Conservation (phyloP, 306 rosid genomes). For the Cucumis melo region DNA sequence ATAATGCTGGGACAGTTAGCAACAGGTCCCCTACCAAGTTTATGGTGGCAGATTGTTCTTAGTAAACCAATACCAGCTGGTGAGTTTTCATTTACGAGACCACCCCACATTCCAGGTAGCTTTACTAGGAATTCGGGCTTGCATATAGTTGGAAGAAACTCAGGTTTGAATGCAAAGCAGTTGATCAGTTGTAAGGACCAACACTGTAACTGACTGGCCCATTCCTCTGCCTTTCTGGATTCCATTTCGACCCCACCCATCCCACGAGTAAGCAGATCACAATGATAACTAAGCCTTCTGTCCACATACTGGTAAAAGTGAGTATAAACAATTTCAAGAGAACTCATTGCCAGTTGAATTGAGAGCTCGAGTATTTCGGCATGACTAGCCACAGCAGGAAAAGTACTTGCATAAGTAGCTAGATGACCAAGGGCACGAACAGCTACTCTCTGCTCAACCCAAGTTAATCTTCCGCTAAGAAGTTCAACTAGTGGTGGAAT, state of each 20-base stretch:
- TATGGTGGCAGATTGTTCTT: slow-evolving; percentile 92
- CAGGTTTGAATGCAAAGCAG: slow-evolving; percentile 92
- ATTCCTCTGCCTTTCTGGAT: slow-evolving; percentile 97
- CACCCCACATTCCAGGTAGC: slow-evolving; percentile 99
- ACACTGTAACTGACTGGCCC: slow-evolving; percentile 99
- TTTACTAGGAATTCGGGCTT: slow-evolving; percentile 72
- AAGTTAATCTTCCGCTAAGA: slow-evolving; percentile 81
- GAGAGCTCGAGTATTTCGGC: slow-evolving; percentile 92
- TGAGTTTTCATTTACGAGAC: slow-evolving; percentile 93
- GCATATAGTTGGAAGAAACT: slow-evolving; percentile 85
- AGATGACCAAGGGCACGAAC: slow-evolving; percentile 97
- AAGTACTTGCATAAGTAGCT: slow-evolving; percentile 86
- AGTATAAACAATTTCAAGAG: slow-evolving; percentile 88
- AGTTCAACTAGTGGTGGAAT: slow-evolving; percentile 90
- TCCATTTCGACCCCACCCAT: slow-evolving; percentile 99
- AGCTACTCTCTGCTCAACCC: slow-evolving; percentile 99
- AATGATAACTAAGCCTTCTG: slow-evolving; percentile 88
- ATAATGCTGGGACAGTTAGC: slow-evolving; percentile 66
- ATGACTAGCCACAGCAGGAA: slow-evolving; percentile 67
- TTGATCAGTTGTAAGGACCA: slow-evolving; percentile 99
- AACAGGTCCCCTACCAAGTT: slow-evolving; percentile 90
- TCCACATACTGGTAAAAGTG: slow-evolving; percentile 86
- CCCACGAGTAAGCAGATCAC: slow-evolving; percentile 95
- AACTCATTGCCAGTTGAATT: slow-evolving; percentile 81
- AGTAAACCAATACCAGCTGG: slow-evolving; percentile 95